Base-by-base conservation (phyloP, 2,329 filamentous ascomycete genomes). In the Cladophialophora chaetospira region DNA sequence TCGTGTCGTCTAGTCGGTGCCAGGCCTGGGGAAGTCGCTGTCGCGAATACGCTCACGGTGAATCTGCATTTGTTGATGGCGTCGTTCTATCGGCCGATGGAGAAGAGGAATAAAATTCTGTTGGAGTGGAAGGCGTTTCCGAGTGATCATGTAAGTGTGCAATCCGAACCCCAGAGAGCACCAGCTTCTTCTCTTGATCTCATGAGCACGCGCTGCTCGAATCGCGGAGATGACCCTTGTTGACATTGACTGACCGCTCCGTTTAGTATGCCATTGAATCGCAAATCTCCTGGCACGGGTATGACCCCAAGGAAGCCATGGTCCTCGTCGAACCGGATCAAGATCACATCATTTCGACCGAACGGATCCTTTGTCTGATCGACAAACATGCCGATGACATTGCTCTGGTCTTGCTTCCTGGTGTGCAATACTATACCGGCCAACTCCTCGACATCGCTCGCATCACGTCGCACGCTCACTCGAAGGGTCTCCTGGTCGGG, bases 381-480 rank as follows among this genome's bases (percentile, higher is more conserved):
- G 87, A 91, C 58, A 76, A 84, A 58, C 85, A 96, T 67, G 88
- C 87, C 43, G 79, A 84, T 1, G 82, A 82, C 4, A 86, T 89
- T 0, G 89, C 91, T 1, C 73, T 97, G 6, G 75, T 96, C 0
- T 81, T 96, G 3, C 82, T 97, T 0, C 90, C 91, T 0, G 92
- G 89, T 8, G 88, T 97, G 38, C 91, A 97, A 70, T 97, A 91
- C 77, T 96, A 95, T 75, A 94, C 88, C 0, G 91, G 91, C 53
- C 92, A 97, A 71, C 83, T 88, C 55, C 88, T 96, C 65, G 90
- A 96, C 71, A 92, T 97, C 3, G 74, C 83, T 40, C 79, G 75
- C 40, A 96, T 96, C 71, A 96, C 92, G 0, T 80, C 80, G 1
- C 81, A 92, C 73, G 91, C 91, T 0, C 87, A 87, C 63, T 78